Evolutionary conservation across 768 basidiomycete species (phyloP), one percentile per base, ranked within the genome.

Genomic region (Sutorius australiensis): DNA sequence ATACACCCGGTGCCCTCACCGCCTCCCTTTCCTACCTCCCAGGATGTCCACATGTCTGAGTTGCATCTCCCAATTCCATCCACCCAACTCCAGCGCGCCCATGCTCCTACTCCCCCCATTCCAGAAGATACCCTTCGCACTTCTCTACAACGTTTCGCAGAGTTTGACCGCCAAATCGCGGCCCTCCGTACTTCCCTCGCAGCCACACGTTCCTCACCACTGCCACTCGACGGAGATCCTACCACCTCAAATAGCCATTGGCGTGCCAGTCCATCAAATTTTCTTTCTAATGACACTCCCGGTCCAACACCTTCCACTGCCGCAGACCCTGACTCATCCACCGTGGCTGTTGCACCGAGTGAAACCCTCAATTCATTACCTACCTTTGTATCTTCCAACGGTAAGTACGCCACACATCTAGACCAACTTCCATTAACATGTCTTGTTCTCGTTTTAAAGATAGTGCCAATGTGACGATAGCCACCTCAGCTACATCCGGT

Each of bases 31-130:
- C 72, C 72, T 27, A 68, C 79, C 27, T 34, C 51, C 27, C 75
- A 78, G 47, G 80, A 81, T 53, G 70, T 80, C 34, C 77, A 77
- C 42, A 80, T 83, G 80, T 62, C 74, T 21, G 77, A 79, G 47
- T 61, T 63, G 31, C 60, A 56, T 40, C 53, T 69, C 19, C 67
- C 67, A 27, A 28, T 57, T 13, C 53, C 62, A 8, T 60, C 64
- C 7, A 39, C 59, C 11, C 57, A 56, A 8, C 54, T 57, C 6
- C 56, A 57, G n/a, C 57, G 48, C 17, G 32, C 41, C 27, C 59
- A 56, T 47, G 31, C 40, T 5, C 49, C 62, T 12, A 24, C 61
- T 2, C 50, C 65, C 7, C 36, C 58, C 3, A 54, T 56, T 3
- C 55, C 67, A 39, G 69, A 75, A 34, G 76, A 80, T 14, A 59